These are phyloP conservation scores for Astrothelium subdiscretum DNA, from an alignment of 495 filamentous ascomycete species.

Conservation along the genomic window DNA sequence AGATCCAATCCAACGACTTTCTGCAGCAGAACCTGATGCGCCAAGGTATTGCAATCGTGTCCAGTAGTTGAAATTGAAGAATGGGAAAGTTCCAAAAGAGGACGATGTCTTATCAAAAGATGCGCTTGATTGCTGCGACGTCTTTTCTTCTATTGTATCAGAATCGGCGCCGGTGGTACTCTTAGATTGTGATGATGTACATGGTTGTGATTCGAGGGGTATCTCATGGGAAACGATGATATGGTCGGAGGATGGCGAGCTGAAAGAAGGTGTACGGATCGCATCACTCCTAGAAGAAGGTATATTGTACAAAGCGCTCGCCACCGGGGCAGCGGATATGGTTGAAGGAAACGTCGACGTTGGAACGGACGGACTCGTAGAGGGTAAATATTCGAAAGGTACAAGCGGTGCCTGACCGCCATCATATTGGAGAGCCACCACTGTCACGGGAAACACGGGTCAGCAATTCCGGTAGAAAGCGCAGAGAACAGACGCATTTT, in stretches of 20 bases:
- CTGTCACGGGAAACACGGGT: neutral
- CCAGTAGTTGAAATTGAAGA: conserved; percentile 20
- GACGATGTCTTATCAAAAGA: conserved; percentile 30
- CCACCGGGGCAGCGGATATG: neutral
- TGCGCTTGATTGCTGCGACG: neutral
- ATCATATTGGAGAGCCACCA: conserved; percentile 6
- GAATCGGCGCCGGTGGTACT: conserved; percentile 6
- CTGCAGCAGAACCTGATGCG: conserved; percentile 40
- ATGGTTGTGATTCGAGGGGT: neutral
- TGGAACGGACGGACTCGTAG: neutral
- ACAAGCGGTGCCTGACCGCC: conserved; percentile 17
- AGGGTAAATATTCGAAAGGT: neutral
- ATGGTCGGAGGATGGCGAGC: neutral
- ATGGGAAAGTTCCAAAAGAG: conserved; percentile 27
- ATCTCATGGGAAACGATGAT: conserved; percentile 1
- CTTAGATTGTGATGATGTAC: neutral
- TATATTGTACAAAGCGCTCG: neutral
- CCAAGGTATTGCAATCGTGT: conserved; percentile 15
- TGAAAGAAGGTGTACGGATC: neutral
- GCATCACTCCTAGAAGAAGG: neutral
- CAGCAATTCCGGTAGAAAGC: neutral
- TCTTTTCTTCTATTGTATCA: conserved; percentile 2
- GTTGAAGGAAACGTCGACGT: neutral
- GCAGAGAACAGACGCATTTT: neutral
- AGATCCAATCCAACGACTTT: conserved; percentile 57